Conservation (phyloP, 805 yeast species). For the Kodamaea neixiangensis region DNA sequence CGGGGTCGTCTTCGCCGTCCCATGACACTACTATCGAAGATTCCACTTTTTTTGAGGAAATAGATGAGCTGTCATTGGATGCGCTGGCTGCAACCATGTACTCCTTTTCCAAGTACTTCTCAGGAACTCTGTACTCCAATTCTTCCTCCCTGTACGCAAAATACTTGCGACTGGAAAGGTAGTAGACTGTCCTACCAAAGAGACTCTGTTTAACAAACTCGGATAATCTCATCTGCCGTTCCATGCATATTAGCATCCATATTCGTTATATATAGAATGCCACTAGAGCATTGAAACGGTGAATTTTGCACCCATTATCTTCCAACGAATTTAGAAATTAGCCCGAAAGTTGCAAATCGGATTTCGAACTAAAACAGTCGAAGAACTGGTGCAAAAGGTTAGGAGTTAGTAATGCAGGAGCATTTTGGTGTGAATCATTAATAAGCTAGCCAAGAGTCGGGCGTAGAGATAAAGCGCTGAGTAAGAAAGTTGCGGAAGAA, state of each 20-base stretch:
- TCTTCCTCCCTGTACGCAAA: slow-evolving; percentile 30
- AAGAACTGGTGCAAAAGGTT: too few species aligned
- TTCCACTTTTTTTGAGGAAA: background rate
- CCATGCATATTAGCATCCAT: too few species aligned
- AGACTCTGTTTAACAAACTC: slow-evolving; percentile 25
- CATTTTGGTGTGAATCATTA: too few species aligned
- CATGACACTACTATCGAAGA: slow-evolving; percentile 23
- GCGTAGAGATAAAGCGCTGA: too few species aligned
- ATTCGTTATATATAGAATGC: too few species aligned
- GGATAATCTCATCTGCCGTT: background rate
- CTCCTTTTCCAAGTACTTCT: slow-evolving; percentile 23
- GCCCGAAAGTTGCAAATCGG: too few species aligned
- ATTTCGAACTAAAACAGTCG: too few species aligned
- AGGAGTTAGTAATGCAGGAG: too few species aligned
- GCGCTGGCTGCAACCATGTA: background rate
- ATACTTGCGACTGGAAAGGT: slow-evolving; percentile 24
- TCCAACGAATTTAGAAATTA: background rate
- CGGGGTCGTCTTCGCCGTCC: slow-evolving; percentile 52
- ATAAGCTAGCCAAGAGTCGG: too few species aligned
- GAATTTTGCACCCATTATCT: background rate
- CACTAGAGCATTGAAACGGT: too few species aligned
- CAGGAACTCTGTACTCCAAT: slow-evolving; percentile 32
- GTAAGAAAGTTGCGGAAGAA: too few species aligned
- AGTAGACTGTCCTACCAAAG: slow-evolving; percentile 27
- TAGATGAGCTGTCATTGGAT: background rate